These are phyloP conservation scores for Graphiopsis chlorocephala DNA, from an alignment of 2,329 filamentous ascomycete genomes.

Conservation along the genomic window DNA sequence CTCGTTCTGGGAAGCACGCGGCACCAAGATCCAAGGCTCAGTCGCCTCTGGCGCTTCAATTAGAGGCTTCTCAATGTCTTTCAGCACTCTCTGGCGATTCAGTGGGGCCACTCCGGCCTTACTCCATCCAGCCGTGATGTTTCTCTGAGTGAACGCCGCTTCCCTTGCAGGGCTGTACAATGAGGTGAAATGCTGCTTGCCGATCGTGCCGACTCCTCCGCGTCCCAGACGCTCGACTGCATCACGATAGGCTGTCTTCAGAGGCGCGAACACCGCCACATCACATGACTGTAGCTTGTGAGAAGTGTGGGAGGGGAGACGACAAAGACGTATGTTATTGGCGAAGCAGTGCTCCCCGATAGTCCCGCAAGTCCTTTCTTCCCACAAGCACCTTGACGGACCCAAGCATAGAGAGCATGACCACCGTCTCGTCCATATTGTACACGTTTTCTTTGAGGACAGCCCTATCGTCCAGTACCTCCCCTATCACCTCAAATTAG, in stretches of 20 bases:
- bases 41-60: constrained; percentile 21
- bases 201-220: too few relatives aligned
- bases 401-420: constrained; percentile 30
- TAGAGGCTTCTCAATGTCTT: constrained; percentile 20
- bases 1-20: too few relatives aligned
- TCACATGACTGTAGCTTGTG: constrained; percentile 34
- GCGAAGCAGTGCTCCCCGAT: constrained; percentile 32
- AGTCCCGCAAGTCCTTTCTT: constrained; percentile 27
- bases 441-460: constrained; percentile 34
- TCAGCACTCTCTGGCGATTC: constrained; percentile 34
- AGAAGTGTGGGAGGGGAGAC: too few relatives aligned
- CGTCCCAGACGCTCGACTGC: too few relatives aligned
- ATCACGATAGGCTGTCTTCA: background rate
- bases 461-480: constrained; percentile 25
- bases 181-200: too few relatives aligned
- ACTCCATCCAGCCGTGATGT: too few relatives aligned
- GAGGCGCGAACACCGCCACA: constrained; percentile 15
- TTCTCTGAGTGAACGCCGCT: too few relatives aligned
- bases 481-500: constrained; percentile 34
- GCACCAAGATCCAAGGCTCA: too few relatives aligned
- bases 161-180: too few relatives aligned
- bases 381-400: constrained; percentile 35
- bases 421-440: constrained; percentile 38
- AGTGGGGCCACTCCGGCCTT: constrained; percentile 13
- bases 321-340: constrained; percentile 35